These are phyloP conservation scores for Colletotrichum lentis DNA, from an alignment of 2,329 filamentous ascomycete genomes.

Conservation along the genomic window DNA sequence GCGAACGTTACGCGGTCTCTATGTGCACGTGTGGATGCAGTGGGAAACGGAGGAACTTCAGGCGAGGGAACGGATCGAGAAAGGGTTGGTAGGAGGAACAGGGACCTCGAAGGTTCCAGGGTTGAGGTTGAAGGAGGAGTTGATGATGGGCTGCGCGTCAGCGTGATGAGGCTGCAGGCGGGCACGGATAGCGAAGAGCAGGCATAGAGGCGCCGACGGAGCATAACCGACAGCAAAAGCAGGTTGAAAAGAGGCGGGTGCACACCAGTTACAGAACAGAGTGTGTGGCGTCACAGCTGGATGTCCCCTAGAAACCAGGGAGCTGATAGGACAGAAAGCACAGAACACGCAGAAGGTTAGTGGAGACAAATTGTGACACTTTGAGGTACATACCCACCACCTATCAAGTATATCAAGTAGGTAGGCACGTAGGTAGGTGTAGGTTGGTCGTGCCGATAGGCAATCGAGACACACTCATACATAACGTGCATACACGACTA, in stretches of 20 bases:
- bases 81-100: background rate
- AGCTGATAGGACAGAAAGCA: background rate
- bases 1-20: background rate
- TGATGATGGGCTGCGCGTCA: background rate
- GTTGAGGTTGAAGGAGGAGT: background rate
- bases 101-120: background rate
- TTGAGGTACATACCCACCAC: too few relatives aligned
- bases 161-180: conserved; percentile 6
- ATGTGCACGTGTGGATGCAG: background rate
- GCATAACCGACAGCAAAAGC: background rate
- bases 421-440: too few relatives aligned
- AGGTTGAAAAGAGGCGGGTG: conserved; percentile 13
- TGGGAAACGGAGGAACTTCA: background rate
- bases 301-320: background rate
- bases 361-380: background rate
- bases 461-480: too few relatives aligned
- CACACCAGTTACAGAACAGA: conserved; percentile 1
- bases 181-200: background rate
- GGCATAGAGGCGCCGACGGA: background rate
- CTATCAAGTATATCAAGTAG: too few relatives aligned
- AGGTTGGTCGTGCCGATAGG: too few relatives aligned
- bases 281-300: conserved; percentile 13
- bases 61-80: background rate
- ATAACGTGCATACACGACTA: too few relatives aligned
- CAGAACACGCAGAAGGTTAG: too few relatives aligned